Evolutionary conservation across 495 filamentous ascomycete species (phyloP).

Genomic region (Xylaria longipes): DNA sequence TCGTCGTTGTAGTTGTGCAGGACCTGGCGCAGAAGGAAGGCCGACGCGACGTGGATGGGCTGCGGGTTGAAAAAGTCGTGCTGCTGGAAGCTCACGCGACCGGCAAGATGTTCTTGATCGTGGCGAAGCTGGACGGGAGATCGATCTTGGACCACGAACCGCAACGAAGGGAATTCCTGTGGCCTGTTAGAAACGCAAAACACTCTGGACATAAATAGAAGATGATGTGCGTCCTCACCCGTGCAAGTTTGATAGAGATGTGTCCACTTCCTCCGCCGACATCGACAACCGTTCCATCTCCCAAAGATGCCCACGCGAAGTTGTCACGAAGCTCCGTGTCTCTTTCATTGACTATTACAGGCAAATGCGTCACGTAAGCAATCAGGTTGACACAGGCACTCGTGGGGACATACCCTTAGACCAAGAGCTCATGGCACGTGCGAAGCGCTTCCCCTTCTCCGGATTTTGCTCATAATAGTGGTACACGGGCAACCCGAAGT

Average conservation of each 20-base stretch:
- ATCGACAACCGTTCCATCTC: slow-evolving; percentile 33
- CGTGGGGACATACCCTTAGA: slow-evolving; percentile 27
- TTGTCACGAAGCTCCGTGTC: slow-evolving; percentile 28
- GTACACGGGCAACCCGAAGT: slow-evolving; percentile 33
- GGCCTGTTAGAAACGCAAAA: no score
- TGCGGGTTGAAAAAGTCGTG: slow-evolving; percentile 43
- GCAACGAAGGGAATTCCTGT: slow-evolving; percentile 30
- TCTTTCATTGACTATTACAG: no score
- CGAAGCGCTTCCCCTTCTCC: slow-evolving; percentile 29
- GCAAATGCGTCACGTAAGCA: no score
- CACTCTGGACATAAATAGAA: no score
- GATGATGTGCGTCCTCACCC: no score
- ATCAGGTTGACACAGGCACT: no score
- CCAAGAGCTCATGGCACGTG: slow-evolving; percentile 36
- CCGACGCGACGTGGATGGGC: slow-evolving; percentile 30
- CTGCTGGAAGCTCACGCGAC: slow-evolving; percentile 35
- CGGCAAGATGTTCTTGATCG: neutral
- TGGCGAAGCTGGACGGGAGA: no score
- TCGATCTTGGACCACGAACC: slow-evolving; percentile 38
- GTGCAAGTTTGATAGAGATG: slow-evolving; percentile 28
- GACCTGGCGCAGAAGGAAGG: slow-evolving; percentile 41
- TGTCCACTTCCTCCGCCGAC: slow-evolving; percentile 32
- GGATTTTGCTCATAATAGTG: slow-evolving; percentile 40
- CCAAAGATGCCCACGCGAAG: slow-evolving; percentile 35
- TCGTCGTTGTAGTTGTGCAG: slow-evolving; percentile 37